Base-by-base conservation (phyloP, 2,329 filamentous ascomycete species). In the Sporothrix schenckii region DNA sequence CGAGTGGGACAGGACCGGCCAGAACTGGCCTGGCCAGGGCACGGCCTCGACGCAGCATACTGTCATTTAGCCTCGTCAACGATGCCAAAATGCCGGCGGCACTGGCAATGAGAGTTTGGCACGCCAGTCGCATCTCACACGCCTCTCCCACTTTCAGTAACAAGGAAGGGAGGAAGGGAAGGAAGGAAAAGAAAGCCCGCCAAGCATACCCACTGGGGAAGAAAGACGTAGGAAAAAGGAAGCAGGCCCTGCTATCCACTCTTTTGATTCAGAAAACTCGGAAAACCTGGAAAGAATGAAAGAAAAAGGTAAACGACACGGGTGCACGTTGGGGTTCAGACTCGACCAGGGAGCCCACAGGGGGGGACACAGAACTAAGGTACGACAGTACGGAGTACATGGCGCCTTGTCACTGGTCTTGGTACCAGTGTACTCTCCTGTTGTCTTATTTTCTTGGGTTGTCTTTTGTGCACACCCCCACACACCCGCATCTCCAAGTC, bases 341-440 rank as follows among this genome's bases (percentile, higher is more conserved):
- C 65, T 67, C 49, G 63, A 53, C 63, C 49, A 34, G 39, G 63
- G n/a, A 52, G 27, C 47, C 19, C 10, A 10, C 16, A 56, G 34
- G 7, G 47, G 13, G 67, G 34, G 6, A 9, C 34, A 9, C 4
- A 34, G 34, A 34, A 34, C 7, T 5, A 34, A 34, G 34, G 34
- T 34, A 34, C 34, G 34, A 34, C 34, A 34, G 34, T 34, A 34
- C 34, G 34, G 34, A 34, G 39, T 72, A 72, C 70, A 30, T 69
- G 47, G 34, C 30, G 7, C 54, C 49, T 68, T 72, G 70, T 72
- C 67, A 72, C 70, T 72, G 52, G 53, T n/a, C 44, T 69, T 67
- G 24, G 68, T 67, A 49, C 67, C 54, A 49, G 60, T 69, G 70
- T 72, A 72, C 70, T 53, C 41, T 16, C 54, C 30, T 34, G 19